phyloP scores from a whole-genome alignment of 1,139 yeast species.

The Kluyveromyces sp. region DNA sequence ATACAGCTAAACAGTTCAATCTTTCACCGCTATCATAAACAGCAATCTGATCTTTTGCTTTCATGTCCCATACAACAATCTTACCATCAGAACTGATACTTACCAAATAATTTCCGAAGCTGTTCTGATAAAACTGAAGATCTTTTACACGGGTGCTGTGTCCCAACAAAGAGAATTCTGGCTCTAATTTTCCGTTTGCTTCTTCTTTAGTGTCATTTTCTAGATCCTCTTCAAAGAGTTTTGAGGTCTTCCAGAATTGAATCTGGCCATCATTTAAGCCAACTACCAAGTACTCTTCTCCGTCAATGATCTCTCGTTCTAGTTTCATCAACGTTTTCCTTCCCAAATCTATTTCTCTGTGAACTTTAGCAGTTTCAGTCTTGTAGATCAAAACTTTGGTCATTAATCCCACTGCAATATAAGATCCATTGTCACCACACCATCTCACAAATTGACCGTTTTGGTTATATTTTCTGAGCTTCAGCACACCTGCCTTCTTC shows the following conservation, averaged over 20 bases:
- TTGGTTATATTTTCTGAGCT: constrained; percentile 66
- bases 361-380: constrained; percentile 56
- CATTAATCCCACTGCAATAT: constrained; percentile 68
- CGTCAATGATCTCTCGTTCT: constrained; percentile 41
- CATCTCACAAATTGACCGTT: constrained; percentile 62
- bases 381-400: constrained; percentile 59
- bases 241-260: constrained; percentile 42
- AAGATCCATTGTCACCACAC: constrained; percentile 49
- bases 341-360: constrained; percentile 42
- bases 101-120: constrained; percentile 47
- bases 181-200: constrained; percentile 23
- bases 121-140: constrained; percentile 47
- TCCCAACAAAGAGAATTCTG: constrained; percentile 60
- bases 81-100: constrained; percentile 92
- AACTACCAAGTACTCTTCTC: constrained; percentile 48
- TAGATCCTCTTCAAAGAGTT: constrained; percentile 34
- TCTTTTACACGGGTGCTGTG: constrained; percentile 85
- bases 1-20: constrained; percentile 73
- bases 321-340: constrained; percentile 62
- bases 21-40: constrained; percentile 92
- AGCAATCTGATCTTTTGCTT: constrained; percentile 68
- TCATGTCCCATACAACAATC: constrained; percentile 82
- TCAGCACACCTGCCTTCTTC: constrained; percentile 83
- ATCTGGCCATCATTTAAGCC: constrained; percentile 75
- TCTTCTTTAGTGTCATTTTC: constrained; percentile 21